Conservation (phyloP, 805 yeast genomes). For the Metschnikowia henanensis region DNA sequence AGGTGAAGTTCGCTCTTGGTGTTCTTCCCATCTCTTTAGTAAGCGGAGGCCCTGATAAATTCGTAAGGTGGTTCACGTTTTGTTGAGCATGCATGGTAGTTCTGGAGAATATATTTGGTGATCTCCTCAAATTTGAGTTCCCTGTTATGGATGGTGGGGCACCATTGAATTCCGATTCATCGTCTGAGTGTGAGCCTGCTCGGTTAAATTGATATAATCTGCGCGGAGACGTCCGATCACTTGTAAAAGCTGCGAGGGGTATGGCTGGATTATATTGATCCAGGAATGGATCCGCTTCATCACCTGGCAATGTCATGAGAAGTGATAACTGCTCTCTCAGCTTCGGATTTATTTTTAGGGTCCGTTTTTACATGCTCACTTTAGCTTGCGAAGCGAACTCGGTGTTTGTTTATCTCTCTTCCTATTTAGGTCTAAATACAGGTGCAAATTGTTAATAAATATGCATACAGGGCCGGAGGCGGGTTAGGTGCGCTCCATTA, state of each 20-base stretch:
- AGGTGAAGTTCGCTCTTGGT: slow-evolving; percentile 66
- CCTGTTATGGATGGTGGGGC: slow-evolving; percentile 34
- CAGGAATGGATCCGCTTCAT: slow-evolving; percentile 29
- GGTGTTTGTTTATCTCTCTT: too few relatives aligned
- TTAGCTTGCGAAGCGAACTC: too few relatives aligned
- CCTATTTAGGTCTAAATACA: too few relatives aligned
- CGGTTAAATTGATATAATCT: slow-evolving; percentile 29
- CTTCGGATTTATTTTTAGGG: too few relatives aligned
- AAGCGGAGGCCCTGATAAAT: slow-evolving; percentile 12
- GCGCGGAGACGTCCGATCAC: slow-evolving; percentile 38
- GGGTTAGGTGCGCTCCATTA: too few relatives aligned
- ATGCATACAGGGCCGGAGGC: too few relatives aligned
- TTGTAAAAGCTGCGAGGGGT: slow-evolving; percentile 42
- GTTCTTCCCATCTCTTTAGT: slow-evolving; percentile 27
- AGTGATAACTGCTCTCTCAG: too few relatives aligned
- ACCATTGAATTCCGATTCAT: slow-evolving; percentile 23
- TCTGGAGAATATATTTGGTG: slow-evolving; percentile 45
- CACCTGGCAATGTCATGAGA: slow-evolving; percentile 3
- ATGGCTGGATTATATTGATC: slow-evolving; percentile 31
- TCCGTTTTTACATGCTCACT: background rate
- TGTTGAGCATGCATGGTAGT: slow-evolving; percentile 29
- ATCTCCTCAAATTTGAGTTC: slow-evolving; percentile 31
- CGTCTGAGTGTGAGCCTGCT: slow-evolving; percentile 23
- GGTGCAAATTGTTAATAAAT: too few relatives aligned
- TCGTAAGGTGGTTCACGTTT: slow-evolving; percentile 1